phyloP scores from a whole-genome alignment of 331 rosid species.

The Quercus tomentella region DNA sequence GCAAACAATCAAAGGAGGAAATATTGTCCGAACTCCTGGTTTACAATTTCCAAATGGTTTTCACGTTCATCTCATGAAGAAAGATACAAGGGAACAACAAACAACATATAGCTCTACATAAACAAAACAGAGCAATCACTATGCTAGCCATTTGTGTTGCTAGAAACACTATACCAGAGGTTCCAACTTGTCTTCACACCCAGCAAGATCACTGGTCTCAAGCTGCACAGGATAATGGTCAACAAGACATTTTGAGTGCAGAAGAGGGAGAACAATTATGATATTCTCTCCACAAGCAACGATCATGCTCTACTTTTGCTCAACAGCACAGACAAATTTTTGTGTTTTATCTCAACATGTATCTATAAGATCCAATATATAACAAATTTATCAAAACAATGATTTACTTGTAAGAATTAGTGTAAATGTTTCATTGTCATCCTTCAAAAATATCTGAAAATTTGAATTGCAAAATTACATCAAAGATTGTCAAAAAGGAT shows the following conservation, averaged over 20 bases:
- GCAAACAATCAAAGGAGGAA: conserved; percentile 75
- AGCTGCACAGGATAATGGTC: conserved; percentile 10
- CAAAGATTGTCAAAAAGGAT: neutral
- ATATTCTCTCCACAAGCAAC: conserved; percentile 18
- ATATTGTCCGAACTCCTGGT: conserved; percentile 86
- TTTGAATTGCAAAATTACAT: neutral
- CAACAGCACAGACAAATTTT: conserved; percentile 6
- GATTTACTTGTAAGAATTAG: conserved; percentile 18
- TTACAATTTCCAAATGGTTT: conserved; percentile 91
- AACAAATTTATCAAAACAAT: conserved; percentile 4
- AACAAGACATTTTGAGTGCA: conserved; percentile 20
- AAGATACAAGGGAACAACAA: conserved; percentile 27
- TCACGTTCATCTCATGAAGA: conserved; percentile 54
- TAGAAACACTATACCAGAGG: neutral
- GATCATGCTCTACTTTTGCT: conserved; percentile 22
- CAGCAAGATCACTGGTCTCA: conserved; percentile 15
- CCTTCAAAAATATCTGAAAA: neutral
- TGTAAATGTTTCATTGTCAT: conserved; percentile 28
- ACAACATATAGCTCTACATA: neutral
- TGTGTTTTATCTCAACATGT: conserved; percentile 18
- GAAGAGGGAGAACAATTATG: conserved; percentile 12
- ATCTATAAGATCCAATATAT: conserved; percentile 4
- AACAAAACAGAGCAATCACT: conserved; percentile 13
- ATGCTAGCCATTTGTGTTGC: conserved; percentile 9
- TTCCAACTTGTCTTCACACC: conserved; percentile 8